Evolutionary conservation across 306 rosid species (phyloP).

Genomic region (Vachellia collinsii): DNA sequence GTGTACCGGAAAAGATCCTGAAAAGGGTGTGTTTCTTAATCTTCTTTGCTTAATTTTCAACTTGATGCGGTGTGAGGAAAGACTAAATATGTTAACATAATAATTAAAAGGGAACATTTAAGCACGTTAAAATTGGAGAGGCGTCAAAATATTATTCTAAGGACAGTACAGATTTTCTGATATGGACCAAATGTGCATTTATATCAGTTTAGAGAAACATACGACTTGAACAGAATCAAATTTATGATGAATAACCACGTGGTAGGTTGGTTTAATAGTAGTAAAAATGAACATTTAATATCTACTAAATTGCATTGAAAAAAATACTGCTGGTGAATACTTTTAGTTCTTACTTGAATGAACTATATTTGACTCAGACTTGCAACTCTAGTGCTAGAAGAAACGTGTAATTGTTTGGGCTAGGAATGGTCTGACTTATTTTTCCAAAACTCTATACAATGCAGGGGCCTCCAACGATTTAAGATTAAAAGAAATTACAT

Average conservation of each 20-base stretch:
- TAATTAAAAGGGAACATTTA: background rate
- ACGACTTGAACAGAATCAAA: background rate
- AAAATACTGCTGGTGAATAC: background rate
- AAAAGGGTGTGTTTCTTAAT: background rate
- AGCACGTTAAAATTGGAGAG: background rate
- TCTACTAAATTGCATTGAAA: background rate
- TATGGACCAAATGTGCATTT: background rate
- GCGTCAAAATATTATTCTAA: background rate
- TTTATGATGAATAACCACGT: background rate
- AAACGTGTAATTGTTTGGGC: too few species aligned
- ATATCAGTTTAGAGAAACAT: background rate
- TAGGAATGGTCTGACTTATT: too few species aligned
- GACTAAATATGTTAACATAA: background rate
- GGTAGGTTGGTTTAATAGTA: background rate
- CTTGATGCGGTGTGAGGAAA: background rate
- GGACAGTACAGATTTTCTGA: background rate
- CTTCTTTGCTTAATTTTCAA: background rate
- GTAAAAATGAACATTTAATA: background rate
- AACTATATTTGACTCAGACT: background rate
- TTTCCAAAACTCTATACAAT: background rate
- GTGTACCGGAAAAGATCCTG: background rate
- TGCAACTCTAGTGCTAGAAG: too few species aligned
- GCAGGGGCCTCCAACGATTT: background rate
- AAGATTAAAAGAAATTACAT: background rate
- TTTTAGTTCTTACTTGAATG: background rate